These are phyloP conservation scores for Solanum megistacrolobum DNA, from an alignment of 257 asterid species.

Conservation along the genomic window DNA sequence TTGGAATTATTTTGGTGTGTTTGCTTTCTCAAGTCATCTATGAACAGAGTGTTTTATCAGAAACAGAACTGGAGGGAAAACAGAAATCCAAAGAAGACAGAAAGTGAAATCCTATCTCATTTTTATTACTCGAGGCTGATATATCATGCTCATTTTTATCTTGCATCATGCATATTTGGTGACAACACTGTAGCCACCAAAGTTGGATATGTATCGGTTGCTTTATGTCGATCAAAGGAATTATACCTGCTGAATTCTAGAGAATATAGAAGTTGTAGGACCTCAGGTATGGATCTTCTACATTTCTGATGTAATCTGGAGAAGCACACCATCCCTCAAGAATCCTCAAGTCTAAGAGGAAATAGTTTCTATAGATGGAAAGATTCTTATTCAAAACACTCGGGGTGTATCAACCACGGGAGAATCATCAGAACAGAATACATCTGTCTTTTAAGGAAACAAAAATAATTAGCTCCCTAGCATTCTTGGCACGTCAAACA, in stretches of 20 bases:
- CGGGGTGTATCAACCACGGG: background rate
- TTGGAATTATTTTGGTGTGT: constrained; percentile 70
- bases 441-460: background rate
- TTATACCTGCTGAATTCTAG: background rate
- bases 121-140: constrained; percentile 41
- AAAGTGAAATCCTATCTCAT: constrained; percentile 13
- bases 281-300: background rate
- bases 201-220: constrained; percentile 19
- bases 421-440: background rate
- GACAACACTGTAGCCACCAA: constrained; percentile 31
- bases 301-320: no score
- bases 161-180: constrained; percentile 44
- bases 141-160: constrained; percentile 29
- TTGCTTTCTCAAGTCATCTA: constrained; percentile 64
- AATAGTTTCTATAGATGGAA: background rate
- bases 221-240: constrained; percentile 1
- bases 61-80: constrained; percentile 21
- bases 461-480: background rate
- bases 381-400: background rate
- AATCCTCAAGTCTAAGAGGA: background rate
- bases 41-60: constrained; percentile 54
- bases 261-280: background rate
- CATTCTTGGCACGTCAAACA: background rate
- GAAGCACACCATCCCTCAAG: no score
- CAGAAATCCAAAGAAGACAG: constrained; percentile 23